phyloP scores from a whole-genome alignment of 208 protist species.

The Wallacemonas sp. region DNA sequence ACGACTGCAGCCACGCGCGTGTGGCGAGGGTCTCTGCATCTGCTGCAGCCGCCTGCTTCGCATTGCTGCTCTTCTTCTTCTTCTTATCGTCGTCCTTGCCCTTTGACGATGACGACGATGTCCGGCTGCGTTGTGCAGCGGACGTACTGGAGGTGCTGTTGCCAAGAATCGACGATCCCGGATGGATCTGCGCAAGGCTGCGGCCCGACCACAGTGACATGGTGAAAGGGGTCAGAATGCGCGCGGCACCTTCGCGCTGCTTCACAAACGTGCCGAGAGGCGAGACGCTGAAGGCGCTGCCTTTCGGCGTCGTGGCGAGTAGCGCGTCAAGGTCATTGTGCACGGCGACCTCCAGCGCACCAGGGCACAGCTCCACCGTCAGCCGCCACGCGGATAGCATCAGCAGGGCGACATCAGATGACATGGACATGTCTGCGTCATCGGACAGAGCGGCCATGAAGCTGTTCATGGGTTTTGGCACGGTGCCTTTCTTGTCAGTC shows the following conservation, averaged over 20 bases:
- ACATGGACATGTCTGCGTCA: too few species aligned
- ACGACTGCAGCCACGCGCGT: background rate
- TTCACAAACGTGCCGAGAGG: constrained; percentile 1
- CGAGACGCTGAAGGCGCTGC: too few species aligned
- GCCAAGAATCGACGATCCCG: too few species aligned
- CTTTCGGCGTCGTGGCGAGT: too few species aligned
- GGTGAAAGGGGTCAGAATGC: background rate
- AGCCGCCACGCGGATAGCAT: constrained; percentile 9
- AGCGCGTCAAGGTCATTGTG: constrained; percentile 3
- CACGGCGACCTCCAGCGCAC: background rate
- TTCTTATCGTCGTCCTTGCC: background rate
- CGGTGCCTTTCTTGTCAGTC: too few species aligned
- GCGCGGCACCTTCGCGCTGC: constrained; percentile 3
- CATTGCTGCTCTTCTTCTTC: background rate
- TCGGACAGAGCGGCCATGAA: too few species aligned
- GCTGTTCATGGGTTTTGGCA: too few species aligned
- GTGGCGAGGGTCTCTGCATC: background rate
- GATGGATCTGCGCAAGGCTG: too few species aligned
- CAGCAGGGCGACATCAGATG: background rate
- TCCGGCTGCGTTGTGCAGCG: background rate
- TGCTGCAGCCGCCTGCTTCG: too few species aligned
- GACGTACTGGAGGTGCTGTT: too few species aligned
- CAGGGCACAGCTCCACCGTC: background rate
- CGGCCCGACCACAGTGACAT: constrained; percentile 2
- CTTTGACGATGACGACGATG: background rate